Evolutionary conservation across 495 filamentous ascomycete species (phyloP).

Genomic region (Parathielavia appendiculata): DNA sequence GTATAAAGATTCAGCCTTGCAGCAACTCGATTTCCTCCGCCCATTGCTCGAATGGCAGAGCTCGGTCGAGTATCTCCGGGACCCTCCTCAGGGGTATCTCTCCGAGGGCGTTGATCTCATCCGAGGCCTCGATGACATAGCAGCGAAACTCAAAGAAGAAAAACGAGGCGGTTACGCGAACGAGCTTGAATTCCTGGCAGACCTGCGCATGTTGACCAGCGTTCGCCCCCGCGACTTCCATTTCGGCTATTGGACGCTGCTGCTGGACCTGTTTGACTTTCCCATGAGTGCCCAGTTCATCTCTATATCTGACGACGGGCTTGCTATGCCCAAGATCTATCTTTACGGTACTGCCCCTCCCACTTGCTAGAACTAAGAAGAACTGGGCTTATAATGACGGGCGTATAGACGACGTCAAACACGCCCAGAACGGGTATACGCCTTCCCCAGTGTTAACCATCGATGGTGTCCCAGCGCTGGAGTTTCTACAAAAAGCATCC

Average conservation of each 20-base stretch:
- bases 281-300: slow-evolving; percentile 14
- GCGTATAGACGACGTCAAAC: slow-evolving; percentile 17
- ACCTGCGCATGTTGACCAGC: slow-evolving; percentile 17
- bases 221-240: slow-evolving; percentile 18
- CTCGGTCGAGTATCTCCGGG: slow-evolving; percentile 40
- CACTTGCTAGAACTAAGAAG: too few species aligned
- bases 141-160: slow-evolving; percentile 15
- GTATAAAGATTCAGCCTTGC: too few species aligned
- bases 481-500: slow-evolving; percentile 15
- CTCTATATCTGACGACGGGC: slow-evolving; percentile 21
- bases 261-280: slow-evolving; percentile 22
- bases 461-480: slow-evolving; percentile 15
- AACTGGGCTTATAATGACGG: neutral
- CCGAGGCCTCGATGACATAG: slow-evolving; percentile 35
- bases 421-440: slow-evolving; percentile 11
- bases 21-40: too few species aligned
- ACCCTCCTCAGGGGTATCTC: slow-evolving; percentile 39
- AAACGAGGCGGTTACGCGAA: slow-evolving; percentile 35
- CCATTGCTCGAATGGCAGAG: too few species aligned
- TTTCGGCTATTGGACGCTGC: slow-evolving; percentile 6
- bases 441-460: slow-evolving; percentile 24
- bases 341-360: slow-evolving; percentile 8
- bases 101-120: slow-evolving; percentile 40
- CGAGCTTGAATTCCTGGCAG: slow-evolving; percentile 49
- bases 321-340: slow-evolving; percentile 15